phyloP scores from a whole-genome alignment of 192 early-diverging fungal species.

The Obelidium mucronatum region DNA sequence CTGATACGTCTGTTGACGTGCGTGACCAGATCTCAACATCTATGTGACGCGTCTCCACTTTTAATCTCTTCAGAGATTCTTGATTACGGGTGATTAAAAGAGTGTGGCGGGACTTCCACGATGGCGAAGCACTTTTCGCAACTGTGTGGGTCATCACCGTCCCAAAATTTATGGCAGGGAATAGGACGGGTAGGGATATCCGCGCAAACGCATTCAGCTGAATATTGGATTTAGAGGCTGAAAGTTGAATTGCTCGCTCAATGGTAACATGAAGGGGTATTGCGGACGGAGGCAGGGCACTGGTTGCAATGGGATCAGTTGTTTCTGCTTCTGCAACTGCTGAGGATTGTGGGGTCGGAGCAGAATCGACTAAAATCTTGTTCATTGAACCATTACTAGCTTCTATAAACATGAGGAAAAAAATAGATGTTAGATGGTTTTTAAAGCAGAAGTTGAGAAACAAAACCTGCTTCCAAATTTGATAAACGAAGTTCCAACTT shows the following conservation, averaged over 20 bases:
- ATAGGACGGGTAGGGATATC: conserved; percentile 16
- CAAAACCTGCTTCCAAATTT: not conserved
- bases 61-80: conserved; percentile 22
- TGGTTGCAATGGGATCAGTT: not conserved
- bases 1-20: conserved; percentile 4
- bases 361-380: too few species aligned
- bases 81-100: conserved; percentile 24
- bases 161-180: not conserved
- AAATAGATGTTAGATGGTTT: not conserved
- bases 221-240: conserved; percentile 18
- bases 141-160: not conserved
- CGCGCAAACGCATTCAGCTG: conserved; percentile 40
- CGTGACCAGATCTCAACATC: conserved; percentile 42
- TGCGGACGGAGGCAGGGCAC: not conserved
- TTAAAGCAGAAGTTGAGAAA: not conserved
- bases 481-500: not conserved
- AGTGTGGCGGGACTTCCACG: conserved; percentile 25
- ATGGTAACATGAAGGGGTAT: conserved; percentile 43
- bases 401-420: too few species aligned
- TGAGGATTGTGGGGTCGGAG: too few species aligned
- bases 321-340: not conserved
- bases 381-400: not conserved
- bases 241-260: conserved; percentile 40
- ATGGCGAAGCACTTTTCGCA: conserved; percentile 17
- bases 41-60: conserved; percentile 12